Evolutionary conservation across 2,329 filamentous ascomycete genomes (phyloP).

Genomic region (Colletotrichum eremochloae): DNA sequence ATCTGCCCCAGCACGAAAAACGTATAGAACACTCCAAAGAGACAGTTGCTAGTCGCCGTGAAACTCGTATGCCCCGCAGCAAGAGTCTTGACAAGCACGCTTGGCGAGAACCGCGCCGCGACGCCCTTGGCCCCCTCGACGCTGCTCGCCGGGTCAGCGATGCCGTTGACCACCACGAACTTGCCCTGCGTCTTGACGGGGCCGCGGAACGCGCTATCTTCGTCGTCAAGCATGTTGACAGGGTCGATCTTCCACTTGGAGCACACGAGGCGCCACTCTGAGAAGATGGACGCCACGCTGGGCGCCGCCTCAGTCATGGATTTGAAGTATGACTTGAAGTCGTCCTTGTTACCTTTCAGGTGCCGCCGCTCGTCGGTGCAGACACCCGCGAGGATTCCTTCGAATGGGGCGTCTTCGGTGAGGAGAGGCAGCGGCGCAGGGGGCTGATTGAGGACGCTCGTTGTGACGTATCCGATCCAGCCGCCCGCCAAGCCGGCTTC

Average conservation of each 20-base stretch:
- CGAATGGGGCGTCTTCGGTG: conserved; percentile 3
- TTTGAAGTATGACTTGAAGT: conserved; percentile 22
- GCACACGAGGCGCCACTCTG: conserved; percentile 28
- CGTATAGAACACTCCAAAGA: conserved; percentile 13
- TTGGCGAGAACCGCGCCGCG: conserved; percentile 17
- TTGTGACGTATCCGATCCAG: conserved; percentile 11
- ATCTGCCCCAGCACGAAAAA: conserved; percentile 24
- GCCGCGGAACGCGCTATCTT: neutral
- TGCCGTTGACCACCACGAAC: conserved; percentile 21
- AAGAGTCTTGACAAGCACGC: conserved; percentile 18
- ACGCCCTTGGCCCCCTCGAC: conserved; percentile 18
- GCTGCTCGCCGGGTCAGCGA: conserved; percentile 29
- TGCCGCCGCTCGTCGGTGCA: conserved; percentile 21
- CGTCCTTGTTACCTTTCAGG: neutral
- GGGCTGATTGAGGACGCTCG: neutral
- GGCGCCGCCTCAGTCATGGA: conserved; percentile 19
- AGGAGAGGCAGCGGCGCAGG: conserved; percentile 14
- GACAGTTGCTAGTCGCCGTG: neutral
- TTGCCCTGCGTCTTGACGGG: conserved; percentile 20
- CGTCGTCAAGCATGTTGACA: conserved; percentile 6
- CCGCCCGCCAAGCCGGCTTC: neutral
- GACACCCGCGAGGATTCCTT: conserved; percentile 25
- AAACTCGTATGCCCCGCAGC: conserved; percentile 29
- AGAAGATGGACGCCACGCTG: conserved; percentile 31
- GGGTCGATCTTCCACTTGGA: conserved; percentile 29